Evolutionary conservation across 2,329 filamentous ascomycete genomes (phyloP), one percentile per base, ranked within the genome.

Genomic region (Arachnopeziza araneosa): DNA sequence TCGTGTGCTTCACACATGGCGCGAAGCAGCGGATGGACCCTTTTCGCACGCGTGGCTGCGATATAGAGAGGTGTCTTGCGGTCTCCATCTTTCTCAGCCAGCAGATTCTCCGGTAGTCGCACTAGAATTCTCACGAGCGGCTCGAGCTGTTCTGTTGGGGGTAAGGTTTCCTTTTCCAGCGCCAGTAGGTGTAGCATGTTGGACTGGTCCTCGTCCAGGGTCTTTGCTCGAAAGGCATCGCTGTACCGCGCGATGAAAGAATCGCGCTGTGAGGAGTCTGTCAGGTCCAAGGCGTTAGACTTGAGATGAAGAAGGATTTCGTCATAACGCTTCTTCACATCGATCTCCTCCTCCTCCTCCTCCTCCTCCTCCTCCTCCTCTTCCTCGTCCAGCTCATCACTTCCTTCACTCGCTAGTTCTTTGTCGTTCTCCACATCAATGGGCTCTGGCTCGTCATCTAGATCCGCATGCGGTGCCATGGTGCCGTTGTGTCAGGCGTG

Each of bases 21-120:
- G 30, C 30, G 30, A 32, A 32, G 30, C 30, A 32, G 30, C 14
- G 7, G 30, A 14, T 32, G 30, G 30, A 32, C 30, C 30, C 1
- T 50, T 56, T 44, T 68, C 59, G 36, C 60, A 59, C 36, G 66
- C 58, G 24, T 23, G 55, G n/a, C 59, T 5, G 67, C 65, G 32
- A 63, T 57, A 52, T 62, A 64, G 12, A 68, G 63, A 24, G 67
- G 65, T 21, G 64, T 66, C 26, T 66, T 66, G 19, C 55, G 55
- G 50, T 63, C 57, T 19, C 52, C 54, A 54, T 67, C 64, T 44
- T 57, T 59, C 21, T 59, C 56, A 19, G 30, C 48, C 21, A 67
- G 58, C 23, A 61, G 50, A 12, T 61, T 36, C 30, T 54, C 24
- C 8, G 50, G 50, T 48, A 50, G 21, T 23, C 54, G 49, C 12